Conservation (phyloP, 2,329 filamentous ascomycete genomes). For the Colletotrichum sp. region DNA sequence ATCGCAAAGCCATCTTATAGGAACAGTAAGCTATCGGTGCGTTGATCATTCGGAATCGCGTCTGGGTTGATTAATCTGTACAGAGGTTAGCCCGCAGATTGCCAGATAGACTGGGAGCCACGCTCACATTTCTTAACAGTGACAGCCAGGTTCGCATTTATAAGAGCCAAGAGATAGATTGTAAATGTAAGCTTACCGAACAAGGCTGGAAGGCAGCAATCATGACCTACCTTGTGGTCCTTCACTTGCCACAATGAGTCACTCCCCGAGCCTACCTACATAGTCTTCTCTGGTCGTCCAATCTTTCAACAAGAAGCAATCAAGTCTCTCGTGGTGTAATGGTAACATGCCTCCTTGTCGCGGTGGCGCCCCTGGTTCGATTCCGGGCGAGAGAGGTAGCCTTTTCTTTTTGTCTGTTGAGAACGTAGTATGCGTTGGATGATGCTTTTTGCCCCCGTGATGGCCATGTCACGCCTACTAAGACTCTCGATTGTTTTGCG, state of each 20-base stretch:
- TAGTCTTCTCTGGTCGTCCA: neutral
- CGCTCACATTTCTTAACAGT: neutral
- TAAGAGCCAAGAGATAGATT: neutral
- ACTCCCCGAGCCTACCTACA: neutral
- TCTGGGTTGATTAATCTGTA: too few species aligned
- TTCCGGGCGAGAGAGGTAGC: neutral
- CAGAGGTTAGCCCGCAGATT: too few species aligned
- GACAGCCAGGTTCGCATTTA: neutral
- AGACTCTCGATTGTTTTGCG: neutral
- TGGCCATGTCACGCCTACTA: neutral
- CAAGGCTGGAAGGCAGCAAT: neutral
- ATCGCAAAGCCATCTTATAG: too few species aligned
- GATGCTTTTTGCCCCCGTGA: neutral
- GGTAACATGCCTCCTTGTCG: neutral
- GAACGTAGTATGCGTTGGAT: neutral
- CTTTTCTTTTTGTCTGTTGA: neutral
- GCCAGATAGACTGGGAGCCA: too few species aligned
- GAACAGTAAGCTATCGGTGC: too few species aligned
- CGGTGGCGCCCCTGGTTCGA: neutral
- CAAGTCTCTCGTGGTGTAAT: neutral
- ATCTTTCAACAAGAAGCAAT: neutral
- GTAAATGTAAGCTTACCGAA: neutral
- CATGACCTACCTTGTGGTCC: neutral
- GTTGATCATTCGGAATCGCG: too few species aligned
- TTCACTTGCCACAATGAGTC: neutral